phyloP scores from a whole-genome alignment of 495 filamentous ascomycete genomes.

The Penicillium goetzii region DNA sequence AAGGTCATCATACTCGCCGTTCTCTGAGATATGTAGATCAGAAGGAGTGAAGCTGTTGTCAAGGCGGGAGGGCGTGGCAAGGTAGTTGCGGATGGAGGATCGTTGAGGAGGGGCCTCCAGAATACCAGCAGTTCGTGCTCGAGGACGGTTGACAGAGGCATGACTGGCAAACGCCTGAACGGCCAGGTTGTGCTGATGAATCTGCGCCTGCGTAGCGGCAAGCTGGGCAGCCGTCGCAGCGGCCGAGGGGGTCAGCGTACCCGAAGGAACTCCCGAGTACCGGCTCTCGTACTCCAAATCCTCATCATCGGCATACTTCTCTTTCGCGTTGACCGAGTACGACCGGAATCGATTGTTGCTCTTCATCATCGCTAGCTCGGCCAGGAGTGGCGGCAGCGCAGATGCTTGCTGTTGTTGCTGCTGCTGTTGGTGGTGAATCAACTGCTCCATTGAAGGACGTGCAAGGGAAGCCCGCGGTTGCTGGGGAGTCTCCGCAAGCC shows the following conservation, averaged over 20 bases:
- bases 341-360: constrained; percentile 88
- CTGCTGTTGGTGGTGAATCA: constrained; percentile 60
- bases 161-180: constrained; percentile 89
- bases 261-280: constrained; percentile 64
- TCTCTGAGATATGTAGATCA: constrained; percentile 73
- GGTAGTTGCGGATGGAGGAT: constrained; percentile 73
- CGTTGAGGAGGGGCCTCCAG: constrained; percentile 79
- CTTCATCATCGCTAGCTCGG: constrained; percentile 75
- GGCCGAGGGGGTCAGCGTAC: constrained; percentile 72
- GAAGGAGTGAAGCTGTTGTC: constrained; percentile 82
- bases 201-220: constrained; percentile 85
- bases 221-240: constrained; percentile 68
- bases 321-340: constrained; percentile 97
- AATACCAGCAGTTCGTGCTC: constrained; percentile 88
- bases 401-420: constrained; percentile 63
- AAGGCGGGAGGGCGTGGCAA: constrained; percentile 75
- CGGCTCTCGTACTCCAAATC: constrained; percentile 73
- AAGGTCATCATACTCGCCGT: constrained; percentile 71
- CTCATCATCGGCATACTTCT: constrained; percentile 93
- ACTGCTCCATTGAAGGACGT: constrained; percentile 51
- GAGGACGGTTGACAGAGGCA: constrained; percentile 77
- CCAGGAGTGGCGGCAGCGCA: constrained; percentile 70
- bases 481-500: constrained; percentile 91
- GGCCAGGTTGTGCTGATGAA: constrained; percentile 89
- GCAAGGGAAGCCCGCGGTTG: constrained; percentile 72